Evolutionary conservation across 495 filamentous ascomycete genomes (phyloP).

Genomic region (Mytilinidion resinicola): DNA sequence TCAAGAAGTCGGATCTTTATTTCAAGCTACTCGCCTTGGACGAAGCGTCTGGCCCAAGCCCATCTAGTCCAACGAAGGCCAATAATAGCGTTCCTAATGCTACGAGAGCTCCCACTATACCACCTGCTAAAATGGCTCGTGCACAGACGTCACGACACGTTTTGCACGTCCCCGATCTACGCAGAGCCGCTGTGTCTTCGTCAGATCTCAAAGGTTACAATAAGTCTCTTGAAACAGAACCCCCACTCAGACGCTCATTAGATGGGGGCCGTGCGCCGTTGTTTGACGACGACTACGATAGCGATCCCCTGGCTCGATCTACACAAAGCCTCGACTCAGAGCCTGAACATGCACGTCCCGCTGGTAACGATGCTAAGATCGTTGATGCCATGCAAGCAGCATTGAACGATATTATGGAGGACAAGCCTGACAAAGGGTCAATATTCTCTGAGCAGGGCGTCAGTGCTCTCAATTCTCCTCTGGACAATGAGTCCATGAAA

Average conservation of each 20-base stretch:
- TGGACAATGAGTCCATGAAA: constrained; percentile 46
- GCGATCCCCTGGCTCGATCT: constrained; percentile 55
- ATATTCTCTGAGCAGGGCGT: constrained; percentile 43
- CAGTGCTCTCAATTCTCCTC: constrained; percentile 43
- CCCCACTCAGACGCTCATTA: constrained; percentile 49
- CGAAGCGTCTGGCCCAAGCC: constrained; percentile 50
- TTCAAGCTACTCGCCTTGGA: constrained; percentile 93
- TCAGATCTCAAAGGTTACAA: constrained; percentile 46
- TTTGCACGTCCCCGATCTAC: constrained; percentile 41
- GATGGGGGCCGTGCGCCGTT: constrained; percentile 51
- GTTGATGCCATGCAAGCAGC: constrained; percentile 93
- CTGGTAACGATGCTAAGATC: constrained; percentile 46
- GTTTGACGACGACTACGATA: constrained; percentile 63
- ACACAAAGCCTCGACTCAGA: constrained; percentile 50
- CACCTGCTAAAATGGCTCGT: constrained; percentile 19
- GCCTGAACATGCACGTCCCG: constrained; percentile 20
- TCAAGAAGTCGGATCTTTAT: constrained; percentile 86
- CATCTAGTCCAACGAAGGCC: constrained; percentile 19
- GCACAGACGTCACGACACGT: constrained; percentile 6
- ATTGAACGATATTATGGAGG: constrained; percentile 89
- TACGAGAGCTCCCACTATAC: constrained; percentile 27
- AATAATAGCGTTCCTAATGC: constrained; percentile 9
- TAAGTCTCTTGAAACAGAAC: constrained; percentile 36
- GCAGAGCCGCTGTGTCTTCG: constrained; percentile 53
- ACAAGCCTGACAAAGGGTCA: constrained; percentile 52